A percentile compares a stretch with the other conserved stretches of the same genome.
Evolutionary conservation across 1,284 basidiomycete species (phyloP).

Genomic region (Ganoderma lingzhi): DNA sequence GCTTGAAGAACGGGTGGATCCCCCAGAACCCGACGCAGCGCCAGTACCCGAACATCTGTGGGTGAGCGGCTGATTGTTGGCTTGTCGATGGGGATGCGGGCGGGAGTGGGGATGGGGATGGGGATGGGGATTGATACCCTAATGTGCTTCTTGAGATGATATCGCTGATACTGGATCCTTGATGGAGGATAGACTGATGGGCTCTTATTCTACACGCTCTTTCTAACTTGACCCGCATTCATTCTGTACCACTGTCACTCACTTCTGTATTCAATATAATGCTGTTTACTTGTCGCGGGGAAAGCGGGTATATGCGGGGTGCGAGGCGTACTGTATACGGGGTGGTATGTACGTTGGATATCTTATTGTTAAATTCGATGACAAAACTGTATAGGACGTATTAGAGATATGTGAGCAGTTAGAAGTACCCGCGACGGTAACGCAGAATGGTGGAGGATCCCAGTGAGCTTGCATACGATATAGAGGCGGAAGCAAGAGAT

Average conservation of each 20-base stretch:
- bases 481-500: neutral
- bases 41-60: conserved; percentile 61
- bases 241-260: neutral
- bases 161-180: neutral
- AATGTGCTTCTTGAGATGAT: neutral
- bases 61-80: conserved; percentile 21
- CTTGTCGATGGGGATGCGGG: neutral
- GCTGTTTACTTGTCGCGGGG: neutral
- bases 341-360: neutral
- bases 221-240: neutral
- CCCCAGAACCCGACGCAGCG: conserved; percentile 65
- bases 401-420: neutral
- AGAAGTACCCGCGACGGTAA: neutral
- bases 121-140: neutral
- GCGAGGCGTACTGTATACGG: neutral
- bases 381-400: neutral
- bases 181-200: neutral
- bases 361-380: neutral
- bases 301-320: neutral
- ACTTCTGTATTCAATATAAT: neutral
- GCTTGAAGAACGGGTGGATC: conserved; percentile 86
- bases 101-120: neutral
- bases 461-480: neutral
- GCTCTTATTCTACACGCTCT: neutral
- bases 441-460: too few species aligned